phyloP scores from a whole-genome alignment of 1,284 basidiomycete species.

The Boletus mariae region DNA sequence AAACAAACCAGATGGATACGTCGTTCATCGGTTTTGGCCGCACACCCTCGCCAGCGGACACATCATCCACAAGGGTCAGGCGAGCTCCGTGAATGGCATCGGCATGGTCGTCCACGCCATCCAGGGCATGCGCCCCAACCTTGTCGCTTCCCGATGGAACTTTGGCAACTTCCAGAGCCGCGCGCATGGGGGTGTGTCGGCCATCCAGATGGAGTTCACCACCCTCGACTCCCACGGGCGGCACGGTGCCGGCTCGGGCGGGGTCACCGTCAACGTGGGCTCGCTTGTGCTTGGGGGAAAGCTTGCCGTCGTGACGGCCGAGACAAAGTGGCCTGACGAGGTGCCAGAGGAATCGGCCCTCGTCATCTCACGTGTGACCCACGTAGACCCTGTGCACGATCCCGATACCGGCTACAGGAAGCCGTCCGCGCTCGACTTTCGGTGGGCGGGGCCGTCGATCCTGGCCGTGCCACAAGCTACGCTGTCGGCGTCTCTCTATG shows the following conservation, averaged over 20 bases:
- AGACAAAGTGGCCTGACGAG: slow-evolving; percentile 67
- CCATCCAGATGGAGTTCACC: slow-evolving; percentile 95
- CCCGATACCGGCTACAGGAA: slow-evolving; percentile 80
- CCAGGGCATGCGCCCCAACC: slow-evolving; percentile 97
- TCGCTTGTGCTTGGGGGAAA: slow-evolving; percentile 77
- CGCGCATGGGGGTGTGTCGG: slow-evolving; percentile 72
- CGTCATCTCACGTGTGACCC: slow-evolving; percentile 66
- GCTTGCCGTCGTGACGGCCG: slow-evolving; percentile 68
- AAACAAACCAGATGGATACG: slow-evolving; percentile 81
- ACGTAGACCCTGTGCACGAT: slow-evolving; percentile 61
- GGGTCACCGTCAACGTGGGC: slow-evolving; percentile 82
- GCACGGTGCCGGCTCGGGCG: slow-evolving; percentile 73
- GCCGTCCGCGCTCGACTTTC: slow-evolving; percentile 70
- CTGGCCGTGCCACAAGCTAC: slow-evolving; percentile 49
- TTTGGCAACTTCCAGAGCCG: slow-evolving; percentile 87
- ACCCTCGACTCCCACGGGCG: slow-evolving; percentile 77
- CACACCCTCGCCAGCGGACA: slow-evolving; percentile 64
- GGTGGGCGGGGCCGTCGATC: slow-evolving; percentile 75
- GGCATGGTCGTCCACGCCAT: slow-evolving; percentile 96
- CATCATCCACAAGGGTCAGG: slow-evolving; percentile 70
- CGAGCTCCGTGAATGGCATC: slow-evolving; percentile 66
- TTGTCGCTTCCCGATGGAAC: slow-evolving; percentile 93
- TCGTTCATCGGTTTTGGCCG: slow-evolving; percentile 93
- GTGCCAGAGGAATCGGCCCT: slow-evolving; percentile 41
- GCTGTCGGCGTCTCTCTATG: slow-evolving; percentile 52